Conservation (phyloP, 2,329 filamentous ascomycete genomes). For the Corynespora cassiicola region DNA sequence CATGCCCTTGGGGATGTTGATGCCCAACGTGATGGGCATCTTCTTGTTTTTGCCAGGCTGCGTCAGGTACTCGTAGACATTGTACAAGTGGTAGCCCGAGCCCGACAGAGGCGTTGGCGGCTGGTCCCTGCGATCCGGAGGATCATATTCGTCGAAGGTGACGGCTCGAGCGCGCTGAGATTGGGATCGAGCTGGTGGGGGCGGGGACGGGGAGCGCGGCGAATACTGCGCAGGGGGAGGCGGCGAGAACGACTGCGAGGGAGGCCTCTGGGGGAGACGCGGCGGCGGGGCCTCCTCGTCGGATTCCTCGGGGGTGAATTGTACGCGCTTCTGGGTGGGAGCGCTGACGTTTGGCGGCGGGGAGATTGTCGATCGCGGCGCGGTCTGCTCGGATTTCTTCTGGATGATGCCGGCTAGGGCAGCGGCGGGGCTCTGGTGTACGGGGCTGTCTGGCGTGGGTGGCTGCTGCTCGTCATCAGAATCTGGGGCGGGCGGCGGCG, state of each 20-base stretch:
- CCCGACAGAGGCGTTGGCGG: slow-evolving; percentile 59
- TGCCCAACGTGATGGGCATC: slow-evolving; percentile 95
- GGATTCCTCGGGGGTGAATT: slow-evolving; percentile 71
- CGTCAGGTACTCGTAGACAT: slow-evolving; percentile 97
- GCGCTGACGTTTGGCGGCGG: slow-evolving; percentile 60
- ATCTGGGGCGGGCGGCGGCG: slow-evolving; percentile 46
- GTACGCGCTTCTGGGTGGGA: slow-evolving; percentile 55
- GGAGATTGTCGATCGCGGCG: slow-evolving; percentile 43
- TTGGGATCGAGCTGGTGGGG: slow-evolving; percentile 47
- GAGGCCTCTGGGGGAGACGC: slow-evolving; percentile 66
- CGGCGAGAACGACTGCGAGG: slow-evolving; percentile 61
- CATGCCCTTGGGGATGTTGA: slow-evolving; percentile 85
- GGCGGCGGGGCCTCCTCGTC: slow-evolving; percentile 70
- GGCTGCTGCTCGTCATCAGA: slow-evolving; percentile 52
- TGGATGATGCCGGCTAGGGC: slow-evolving; percentile 62
- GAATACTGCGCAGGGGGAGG: slow-evolving; percentile 51
- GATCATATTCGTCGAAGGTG: slow-evolving; percentile 52
- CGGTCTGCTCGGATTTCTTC: slow-evolving; percentile 51
- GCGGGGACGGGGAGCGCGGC: slow-evolving; percentile 48
- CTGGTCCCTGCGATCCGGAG: slow-evolving; percentile 34
- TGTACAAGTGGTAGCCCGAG: slow-evolving; percentile 91
- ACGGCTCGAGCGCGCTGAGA: too few species aligned
- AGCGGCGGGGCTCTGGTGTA: slow-evolving; percentile 63
- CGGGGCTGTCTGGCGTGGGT: slow-evolving; percentile 53
- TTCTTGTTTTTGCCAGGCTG: slow-evolving; percentile 97